These are phyloP conservation scores for Plasmodium adleri DNA, from an alignment of 169 alveolate species.

Conservation along the genomic window DNA sequence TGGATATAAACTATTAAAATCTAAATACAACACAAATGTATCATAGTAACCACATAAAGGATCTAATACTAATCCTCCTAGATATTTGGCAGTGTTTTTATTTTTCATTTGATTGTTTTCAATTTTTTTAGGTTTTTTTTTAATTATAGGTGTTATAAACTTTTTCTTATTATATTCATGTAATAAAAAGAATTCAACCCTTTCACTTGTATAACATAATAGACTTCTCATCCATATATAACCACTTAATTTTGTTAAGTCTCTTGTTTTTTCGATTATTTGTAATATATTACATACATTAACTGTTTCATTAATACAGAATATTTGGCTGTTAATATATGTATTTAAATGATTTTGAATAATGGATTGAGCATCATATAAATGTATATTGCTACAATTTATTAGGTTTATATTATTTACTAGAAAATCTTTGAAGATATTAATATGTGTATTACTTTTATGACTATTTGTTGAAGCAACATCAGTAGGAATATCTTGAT, in stretches of 20 bases:
- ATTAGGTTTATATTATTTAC: slow-evolving; percentile 55
- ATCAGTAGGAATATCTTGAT: too few species aligned
- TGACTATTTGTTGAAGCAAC: not conserved
- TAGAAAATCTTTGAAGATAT: slow-evolving; percentile 62
- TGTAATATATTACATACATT: slow-evolving; percentile 79
- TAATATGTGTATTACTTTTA: not conserved
- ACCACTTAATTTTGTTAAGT: slow-evolving; percentile 94
- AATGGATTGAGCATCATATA: slow-evolving; percentile 35
- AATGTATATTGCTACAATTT: slow-evolving; percentile 59
- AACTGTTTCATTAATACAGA: slow-evolving; percentile 42
- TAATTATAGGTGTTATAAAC: slow-evolving; percentile 87
- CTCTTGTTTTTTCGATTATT: slow-evolving; percentile 93
- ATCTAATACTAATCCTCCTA: slow-evolving; percentile 98
- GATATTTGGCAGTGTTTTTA: slow-evolving; percentile 82
- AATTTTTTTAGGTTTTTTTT: slow-evolving; percentile 20
- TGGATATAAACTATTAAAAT: slow-evolving; percentile 99
- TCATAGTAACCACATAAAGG: slow-evolving; percentile 98
- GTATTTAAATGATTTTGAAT: slow-evolving; percentile 30
- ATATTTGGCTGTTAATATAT: slow-evolving; percentile 52
- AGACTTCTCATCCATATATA: slow-evolving; percentile 91
- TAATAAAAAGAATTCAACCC: slow-evolving; percentile 92
- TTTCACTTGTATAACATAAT: slow-evolving; percentile 91
- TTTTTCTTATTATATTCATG: slow-evolving; percentile 92
- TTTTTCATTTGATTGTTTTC: slow-evolving; percentile 43
- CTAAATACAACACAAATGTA: slow-evolving; percentile 95